These are phyloP conservation scores for Lepidopterella palustris DNA, from an alignment of 495 filamentous ascomycete species.

Conservation along the genomic window DNA sequence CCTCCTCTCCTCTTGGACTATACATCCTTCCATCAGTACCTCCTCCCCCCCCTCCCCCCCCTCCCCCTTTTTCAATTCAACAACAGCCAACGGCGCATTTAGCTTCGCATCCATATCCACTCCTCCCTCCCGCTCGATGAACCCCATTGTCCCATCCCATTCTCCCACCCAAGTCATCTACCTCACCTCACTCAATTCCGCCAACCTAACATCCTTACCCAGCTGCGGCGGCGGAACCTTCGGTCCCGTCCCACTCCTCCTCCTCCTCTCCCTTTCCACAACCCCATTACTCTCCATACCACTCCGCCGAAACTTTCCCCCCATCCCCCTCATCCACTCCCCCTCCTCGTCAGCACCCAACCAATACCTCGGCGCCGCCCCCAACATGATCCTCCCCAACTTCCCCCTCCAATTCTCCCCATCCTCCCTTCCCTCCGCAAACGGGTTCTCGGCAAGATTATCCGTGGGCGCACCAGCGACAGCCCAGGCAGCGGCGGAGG, in stretches of 20 bases:
- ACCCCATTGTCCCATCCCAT: neutral
- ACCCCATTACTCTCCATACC: conserved; percentile 40
- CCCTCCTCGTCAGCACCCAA: conserved; percentile 49
- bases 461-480: conserved; percentile 37
- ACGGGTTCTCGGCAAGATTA: conserved; percentile 59
- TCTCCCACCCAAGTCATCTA: neutral
- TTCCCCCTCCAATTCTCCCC: conserved; percentile 72
- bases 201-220: conserved; percentile 7
- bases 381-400: conserved; percentile 66
- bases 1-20: neutral
- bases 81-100: too few relatives aligned
- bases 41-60: neutral
- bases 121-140: neutral
- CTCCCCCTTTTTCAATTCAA: neutral
- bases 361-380: conserved; percentile 68
- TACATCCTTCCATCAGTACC: neutral
- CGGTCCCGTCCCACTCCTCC: conserved; percentile 62
- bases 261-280: conserved; percentile 59
- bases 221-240: conserved; percentile 35
- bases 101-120: too few relatives aligned
- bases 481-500: conserved; percentile 15
- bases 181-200: conserved; percentile 20
- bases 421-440: conserved; percentile 56
- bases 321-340: conserved; percentile 54
- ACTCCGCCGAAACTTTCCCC: conserved; percentile 47